phyloP scores from a whole-genome alignment of 352 stramenopile genomes.

The Phytopythium aichiense region DNA sequence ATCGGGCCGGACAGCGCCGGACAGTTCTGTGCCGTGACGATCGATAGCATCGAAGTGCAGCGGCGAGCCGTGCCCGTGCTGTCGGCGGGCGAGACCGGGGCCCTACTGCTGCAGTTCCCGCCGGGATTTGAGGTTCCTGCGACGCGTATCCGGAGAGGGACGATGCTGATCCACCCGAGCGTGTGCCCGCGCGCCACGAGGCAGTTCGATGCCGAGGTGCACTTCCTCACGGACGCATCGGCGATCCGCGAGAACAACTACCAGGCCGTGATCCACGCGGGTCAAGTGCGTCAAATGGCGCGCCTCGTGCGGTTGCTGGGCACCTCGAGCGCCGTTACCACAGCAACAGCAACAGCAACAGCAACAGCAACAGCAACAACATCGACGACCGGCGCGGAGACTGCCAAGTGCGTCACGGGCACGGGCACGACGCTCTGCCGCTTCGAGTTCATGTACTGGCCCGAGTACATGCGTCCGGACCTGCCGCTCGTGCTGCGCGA shows the following conservation, averaged over 20 bases:
- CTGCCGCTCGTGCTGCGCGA: conserved; percentile 73
- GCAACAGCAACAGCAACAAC: no score
- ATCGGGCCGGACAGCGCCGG: conserved; percentile 54
- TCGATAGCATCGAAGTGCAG: conserved; percentile 82
- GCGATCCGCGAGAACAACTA: conserved; percentile 62
- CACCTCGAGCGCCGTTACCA: conserved; percentile 3
- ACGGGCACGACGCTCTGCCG: conserved; percentile 52
- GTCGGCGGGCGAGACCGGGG: conserved; percentile 64
- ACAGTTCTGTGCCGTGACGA: conserved; percentile 55
- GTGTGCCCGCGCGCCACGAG: conserved; percentile 51
- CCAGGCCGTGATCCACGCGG: conserved; percentile 79
- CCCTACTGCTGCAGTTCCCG: conserved; percentile 51
- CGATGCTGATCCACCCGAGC: conserved; percentile 72
- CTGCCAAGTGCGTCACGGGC: conserved; percentile 5
- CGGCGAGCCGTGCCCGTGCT: conserved; percentile 54
- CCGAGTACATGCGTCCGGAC: conserved; percentile 77
- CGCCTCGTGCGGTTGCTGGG: conserved; percentile 57
- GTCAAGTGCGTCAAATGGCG: conserved; percentile 76
- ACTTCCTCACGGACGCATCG: conserved; percentile 52
- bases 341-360: not conserved
- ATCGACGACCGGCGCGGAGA: conserved; percentile 9
- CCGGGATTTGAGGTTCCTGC: conserved; percentile 11
- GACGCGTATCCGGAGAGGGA: conserved; percentile 48
- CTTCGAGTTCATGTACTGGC: conserved; percentile 87
- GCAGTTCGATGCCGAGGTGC: conserved; percentile 77